phyloP scores from a whole-genome alignment of 2,329 filamentous ascomycete genomes.

The Fusarium sp. region DNA sequence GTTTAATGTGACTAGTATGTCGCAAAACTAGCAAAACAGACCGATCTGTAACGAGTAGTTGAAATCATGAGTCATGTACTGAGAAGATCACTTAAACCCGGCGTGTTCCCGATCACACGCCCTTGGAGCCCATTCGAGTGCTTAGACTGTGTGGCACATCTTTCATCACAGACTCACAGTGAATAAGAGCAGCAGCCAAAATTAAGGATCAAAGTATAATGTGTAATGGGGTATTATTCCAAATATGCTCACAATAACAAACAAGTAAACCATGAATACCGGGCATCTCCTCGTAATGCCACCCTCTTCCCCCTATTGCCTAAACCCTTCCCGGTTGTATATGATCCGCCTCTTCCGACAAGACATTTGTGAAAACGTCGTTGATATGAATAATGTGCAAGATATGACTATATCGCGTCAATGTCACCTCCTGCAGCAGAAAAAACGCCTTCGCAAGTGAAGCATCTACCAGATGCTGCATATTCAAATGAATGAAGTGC shows the following conservation, averaged over 20 bases:
- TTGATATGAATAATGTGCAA: slow-evolving; percentile 26
- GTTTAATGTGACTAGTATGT: too few relatives aligned
- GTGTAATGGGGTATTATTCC: slow-evolving; percentile 46
- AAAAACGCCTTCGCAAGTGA: slow-evolving; percentile 26
- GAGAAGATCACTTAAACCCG: background rate
- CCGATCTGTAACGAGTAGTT: background rate
- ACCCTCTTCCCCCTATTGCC: slow-evolving; percentile 13
- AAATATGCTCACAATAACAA: slow-evolving; percentile 43
- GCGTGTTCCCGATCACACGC: background rate
- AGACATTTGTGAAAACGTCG: slow-evolving; percentile 27
- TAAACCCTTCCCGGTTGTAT: slow-evolving; percentile 23
- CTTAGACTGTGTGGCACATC: background rate
- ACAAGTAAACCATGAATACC: slow-evolving; percentile 40
- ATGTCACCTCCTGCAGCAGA: slow-evolving; percentile 18
- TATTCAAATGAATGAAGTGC: slow-evolving; percentile 33
- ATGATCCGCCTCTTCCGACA: slow-evolving; percentile 23
- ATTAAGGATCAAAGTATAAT: background rate
- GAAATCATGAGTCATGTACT: background rate
- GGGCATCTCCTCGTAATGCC: slow-evolving; percentile 25
- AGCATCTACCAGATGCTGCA: slow-evolving; percentile 17
- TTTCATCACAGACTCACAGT: background rate
- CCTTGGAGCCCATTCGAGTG: background rate
- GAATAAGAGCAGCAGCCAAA: background rate
- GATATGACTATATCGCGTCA: slow-evolving; percentile 28
- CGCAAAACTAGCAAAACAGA: too few relatives aligned